Percentiles rank a stretch among this genome's conserved stretches.
phyloP scores from a whole-genome alignment of 768 basidiomycete species.

The Boletus reticulatus region DNA sequence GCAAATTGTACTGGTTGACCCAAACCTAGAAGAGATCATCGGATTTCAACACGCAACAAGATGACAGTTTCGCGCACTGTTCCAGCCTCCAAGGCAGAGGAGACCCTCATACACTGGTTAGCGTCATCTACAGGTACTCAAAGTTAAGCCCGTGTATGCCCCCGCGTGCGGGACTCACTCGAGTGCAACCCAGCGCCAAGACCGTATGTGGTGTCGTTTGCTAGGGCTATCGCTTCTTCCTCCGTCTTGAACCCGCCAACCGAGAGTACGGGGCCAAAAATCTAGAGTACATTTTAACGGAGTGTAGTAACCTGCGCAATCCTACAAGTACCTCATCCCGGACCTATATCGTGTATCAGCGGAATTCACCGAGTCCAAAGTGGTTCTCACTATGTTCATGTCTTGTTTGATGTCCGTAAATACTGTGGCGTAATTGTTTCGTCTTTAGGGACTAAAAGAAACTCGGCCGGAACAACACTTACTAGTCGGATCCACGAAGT shows the following conservation, averaged over 20 bases:
- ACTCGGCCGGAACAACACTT: conserved; percentile 28
- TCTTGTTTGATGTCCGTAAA: conserved; percentile 75
- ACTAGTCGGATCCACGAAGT: conserved; percentile 89
- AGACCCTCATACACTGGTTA: conserved; percentile 86
- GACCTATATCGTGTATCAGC: conserved; percentile 30
- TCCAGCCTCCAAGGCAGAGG: conserved; percentile 83
- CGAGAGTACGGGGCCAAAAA: conserved; percentile 91
- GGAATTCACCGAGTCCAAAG: neutral
- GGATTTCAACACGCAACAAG: neutral
- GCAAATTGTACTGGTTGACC: conserved; percentile 86
- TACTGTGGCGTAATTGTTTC: conserved; percentile 43
- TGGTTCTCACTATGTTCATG: conserved; percentile 77
- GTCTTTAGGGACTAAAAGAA: conserved; percentile 3
- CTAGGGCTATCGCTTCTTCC: conserved; percentile 78
- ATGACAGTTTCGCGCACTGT: conserved; percentile 50
- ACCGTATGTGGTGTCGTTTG: conserved; percentile 89
- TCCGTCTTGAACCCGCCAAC: conserved; percentile 84
- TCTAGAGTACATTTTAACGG: conserved; percentile 42
- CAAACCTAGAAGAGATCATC: conserved; percentile 56
- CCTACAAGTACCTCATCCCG: conserved; percentile 28
- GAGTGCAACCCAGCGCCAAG: conserved; percentile 91
- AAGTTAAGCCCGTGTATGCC: neutral
- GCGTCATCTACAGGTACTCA: conserved; percentile 58
- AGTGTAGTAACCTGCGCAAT: conserved; percentile 5
- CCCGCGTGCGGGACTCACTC: conserved; percentile 45